Base-by-base conservation (phyloP, 2,329 filamentous ascomycete genomes). In the Fusarium sp. region DNA sequence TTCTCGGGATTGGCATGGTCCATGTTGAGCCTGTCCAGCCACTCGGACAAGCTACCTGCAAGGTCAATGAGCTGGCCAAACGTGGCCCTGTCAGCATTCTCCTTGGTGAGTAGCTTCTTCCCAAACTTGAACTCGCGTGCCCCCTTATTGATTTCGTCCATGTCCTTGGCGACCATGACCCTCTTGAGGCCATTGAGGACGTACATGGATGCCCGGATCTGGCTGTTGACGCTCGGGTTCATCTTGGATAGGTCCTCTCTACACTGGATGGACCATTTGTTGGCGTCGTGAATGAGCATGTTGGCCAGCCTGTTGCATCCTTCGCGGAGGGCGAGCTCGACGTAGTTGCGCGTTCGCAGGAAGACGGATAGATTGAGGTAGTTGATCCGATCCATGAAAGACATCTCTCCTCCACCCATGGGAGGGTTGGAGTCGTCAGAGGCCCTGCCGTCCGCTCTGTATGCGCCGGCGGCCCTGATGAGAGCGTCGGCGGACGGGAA, bases 311-410 rank as follows among this genome's bases (percentile, higher is more conserved):
- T 42, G 22, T 59, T 31, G 22, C 56, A 20, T 0, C 56, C 55
- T 49, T 60, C 42, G 14, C 58, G 62, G 2, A 74, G 38, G 29
- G 71, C 68, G 1, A 74, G 38, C 27, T 67, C 53, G 7, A 73
- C 35, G 42, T 72, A 72, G 40, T 66, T 74, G 31, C 67, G 64
- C 11, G 67, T 74, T 9, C 71, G 53, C 40, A 73, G 20, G 61
- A 74, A 74, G 40, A 40, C 71, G 17, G 51, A 31, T 9, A 73
- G 27, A 49, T 74, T 72, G 31, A 74, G 67, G 27, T 72, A 73
- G 53, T 73, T 73, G 40, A 74, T 74, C 22, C 68, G 53, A 20
- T 74, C 71, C 57, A 42, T 57, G n/a, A 62, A 67, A 2, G 31
- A 58, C 55, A 60, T 38, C 12, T 56, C 27, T n/a, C 11, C 35